These are phyloP conservation scores for Wickerhamomyces ciferrii DNA, from an alignment of 805 yeast genomes.

Conservation along the genomic window DNA sequence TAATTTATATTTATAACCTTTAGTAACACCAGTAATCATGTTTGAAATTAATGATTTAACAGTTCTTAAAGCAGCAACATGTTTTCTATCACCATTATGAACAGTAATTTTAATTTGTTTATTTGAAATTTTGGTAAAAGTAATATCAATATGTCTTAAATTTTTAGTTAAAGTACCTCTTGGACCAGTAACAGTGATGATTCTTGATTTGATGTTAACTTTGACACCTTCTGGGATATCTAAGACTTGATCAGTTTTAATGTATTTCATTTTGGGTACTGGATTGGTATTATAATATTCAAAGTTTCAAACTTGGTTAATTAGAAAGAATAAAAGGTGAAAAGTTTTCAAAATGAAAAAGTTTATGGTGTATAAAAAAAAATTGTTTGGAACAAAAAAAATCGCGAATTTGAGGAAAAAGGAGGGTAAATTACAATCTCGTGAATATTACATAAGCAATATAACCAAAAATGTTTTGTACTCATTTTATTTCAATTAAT, in stretches of 20 bases:
- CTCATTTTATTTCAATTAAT: too few species aligned
- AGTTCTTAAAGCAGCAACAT: slow-evolving; percentile 98
- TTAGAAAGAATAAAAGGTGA: too few species aligned
- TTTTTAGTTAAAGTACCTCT: slow-evolving; percentile 17
- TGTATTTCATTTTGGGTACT: slow-evolving; percentile 62
- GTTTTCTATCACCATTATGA: slow-evolving; percentile 99
- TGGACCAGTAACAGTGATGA: slow-evolving; percentile 76
- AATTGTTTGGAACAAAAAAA: too few species aligned
- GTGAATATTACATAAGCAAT: too few species aligned
- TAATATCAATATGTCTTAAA: slow-evolving; percentile 21
- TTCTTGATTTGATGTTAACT: slow-evolving; percentile 78
- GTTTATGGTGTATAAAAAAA: too few species aligned
- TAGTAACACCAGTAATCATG: slow-evolving; percentile 85
- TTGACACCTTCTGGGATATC: slow-evolving; percentile 47
- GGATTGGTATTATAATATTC: not conserved
- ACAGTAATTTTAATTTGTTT: slow-evolving; percentile 61
- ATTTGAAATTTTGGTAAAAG: not conserved
- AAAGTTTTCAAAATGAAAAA: too few species aligned
- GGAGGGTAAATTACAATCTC: too few species aligned
- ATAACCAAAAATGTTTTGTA: too few species aligned
- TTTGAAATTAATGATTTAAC: slow-evolving; percentile 93
- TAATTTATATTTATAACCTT: slow-evolving; percentile 99
- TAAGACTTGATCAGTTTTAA: slow-evolving; percentile 80
- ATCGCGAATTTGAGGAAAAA: too few species aligned
- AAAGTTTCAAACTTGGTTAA: too few species aligned